phyloP scores from a whole-genome alignment of 768 basidiomycete species.

The Leucocoprinus sp. region DNA sequence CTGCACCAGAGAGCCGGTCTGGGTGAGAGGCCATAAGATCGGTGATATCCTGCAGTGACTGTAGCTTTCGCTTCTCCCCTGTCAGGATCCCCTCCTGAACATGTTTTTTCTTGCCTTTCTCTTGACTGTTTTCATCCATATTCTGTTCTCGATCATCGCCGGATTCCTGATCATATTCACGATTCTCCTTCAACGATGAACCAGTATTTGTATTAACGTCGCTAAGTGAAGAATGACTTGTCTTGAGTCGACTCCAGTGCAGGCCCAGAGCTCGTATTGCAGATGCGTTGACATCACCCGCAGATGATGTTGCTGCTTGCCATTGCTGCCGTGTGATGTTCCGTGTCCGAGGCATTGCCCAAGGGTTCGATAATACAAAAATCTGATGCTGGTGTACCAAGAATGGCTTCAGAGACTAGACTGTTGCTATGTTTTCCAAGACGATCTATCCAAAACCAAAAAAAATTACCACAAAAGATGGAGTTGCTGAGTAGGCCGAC shows the following conservation, averaged over 20 bases:
- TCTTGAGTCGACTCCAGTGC: not conserved
- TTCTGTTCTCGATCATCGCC: slow-evolving; percentile 1
- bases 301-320: slow-evolving; percentile 16
- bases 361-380: not conserved
- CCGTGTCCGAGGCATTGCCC: slow-evolving; percentile 22
- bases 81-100: slow-evolving; percentile 8
- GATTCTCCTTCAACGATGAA: slow-evolving; percentile 12
- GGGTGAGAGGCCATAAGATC: slow-evolving; percentile 5
- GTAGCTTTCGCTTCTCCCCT: slow-evolving; percentile 20
- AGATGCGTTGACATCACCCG: slow-evolving; percentile 11
- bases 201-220: slow-evolving; percentile 11
- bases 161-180: not conserved
- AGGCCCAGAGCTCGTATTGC: slow-evolving; percentile 1
- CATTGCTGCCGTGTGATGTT: slow-evolving; percentile 23
- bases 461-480: not conserved
- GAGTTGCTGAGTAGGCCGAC: not conserved
- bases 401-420: not conserved
- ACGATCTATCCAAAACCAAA: no score
- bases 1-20: slow-evolving; percentile 1
- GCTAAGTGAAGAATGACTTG: slow-evolving; percentile 9
- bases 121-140: slow-evolving; percentile 1
- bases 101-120: slow-evolving; percentile 19
- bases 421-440: not conserved
- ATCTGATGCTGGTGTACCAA: not conserved
- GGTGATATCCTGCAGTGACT: slow-evolving; percentile 28